Base-by-base conservation (phyloP, 345 rosid genomes). In the Geranium rotundifolium region DNA sequence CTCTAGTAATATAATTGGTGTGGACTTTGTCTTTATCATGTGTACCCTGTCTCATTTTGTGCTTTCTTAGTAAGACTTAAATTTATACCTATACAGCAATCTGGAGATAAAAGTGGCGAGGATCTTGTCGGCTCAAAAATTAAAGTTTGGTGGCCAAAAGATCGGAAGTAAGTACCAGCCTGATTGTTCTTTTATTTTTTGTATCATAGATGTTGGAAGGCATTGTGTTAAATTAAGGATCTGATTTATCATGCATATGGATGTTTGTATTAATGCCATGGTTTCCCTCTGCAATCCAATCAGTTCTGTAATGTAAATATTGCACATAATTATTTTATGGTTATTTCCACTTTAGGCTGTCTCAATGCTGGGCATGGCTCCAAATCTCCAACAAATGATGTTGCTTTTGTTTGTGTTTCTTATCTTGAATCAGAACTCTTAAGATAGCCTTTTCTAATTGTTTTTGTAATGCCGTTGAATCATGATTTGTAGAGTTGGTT, bases 101-200 rank as follows among this genome's bases (percentile, higher is more conserved):
- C 96, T 77, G 81, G 71, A 69, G 60, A 62, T 55, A 63, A 67
- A 34, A 34, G 55, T 72, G 88, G 72, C 41, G 83, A 76, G 59
- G 77, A 67, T 62, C 67, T 90, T 65, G 84, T 90, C 72, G 99
- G 97, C 56, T 61, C 76, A 17, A 90, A 74, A 78, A 73, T 95
- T 67, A 82, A 78, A 76, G 88, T 95, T 56, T 95, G 93, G 91
- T 95, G 99, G 99, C 97, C 99, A n/a, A 39, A 64, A 20, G 99
- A 95, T 82, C 66, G 57, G 9, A 46, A 19, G 99, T 95, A 73
- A 80, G 88, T 71, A 55, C 34, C 17, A 14, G 63, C 17, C 57
- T 60, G 18, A 34, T 58, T 23, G 27, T 34, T 34, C 37, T 1
- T 30, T 0, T 52, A 34, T 27, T 69, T 9, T 13, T 37, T 72